Base-by-base conservation (phyloP, 805 yeast species). In the Starmerella potacharoeniae region DNA sequence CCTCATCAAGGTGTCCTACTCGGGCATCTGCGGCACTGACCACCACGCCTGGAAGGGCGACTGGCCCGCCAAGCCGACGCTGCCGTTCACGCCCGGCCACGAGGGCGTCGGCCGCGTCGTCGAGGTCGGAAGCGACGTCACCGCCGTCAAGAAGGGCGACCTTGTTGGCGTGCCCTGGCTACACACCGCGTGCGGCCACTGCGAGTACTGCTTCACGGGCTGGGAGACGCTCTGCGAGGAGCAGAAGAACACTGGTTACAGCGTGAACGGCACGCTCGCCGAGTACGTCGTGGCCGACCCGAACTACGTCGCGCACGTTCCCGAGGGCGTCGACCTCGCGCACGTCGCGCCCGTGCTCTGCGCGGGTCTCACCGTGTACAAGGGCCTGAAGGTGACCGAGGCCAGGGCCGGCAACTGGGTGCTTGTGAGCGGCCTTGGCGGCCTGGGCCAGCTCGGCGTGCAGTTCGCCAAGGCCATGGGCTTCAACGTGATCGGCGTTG, bases 21-120 rank as follows among this genome's bases (percentile, higher is more conserved):
- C 95, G 31, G 96, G 96, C 72, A 95, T 87, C 55, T 87, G 96
- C 73, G 96, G 89, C 77, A 86, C 95, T 39, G 96, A 87, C 68
- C 78, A 88, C 69, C 96, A 88, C 75, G 95, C 95, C 54, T 86
- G 93, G 90, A 80, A 84, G 69, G 95, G 95, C 66, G 95, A 88
- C 74, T 87, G 95, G 95, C 93, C 95, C 51, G 75, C 84, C 69
- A 79, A 73, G 60, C 79, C 83, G 61, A 83, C 82, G 68, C 75
- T 83, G 58, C 91, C 93, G 29, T 73, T 84, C 63, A 89, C 85
- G 50, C 93, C 93, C 60, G 95, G 95, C 64, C 95, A 86, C 73
- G 95, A 86, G 73, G 95, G 93, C 73, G 90, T 91, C 33, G 95
- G 95, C 68, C 78, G 79, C 51, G 93, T 86, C 61, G 93, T 85